Conservation (phyloP, 805 yeast genomes). For the Priceomyces castillae region DNA sequence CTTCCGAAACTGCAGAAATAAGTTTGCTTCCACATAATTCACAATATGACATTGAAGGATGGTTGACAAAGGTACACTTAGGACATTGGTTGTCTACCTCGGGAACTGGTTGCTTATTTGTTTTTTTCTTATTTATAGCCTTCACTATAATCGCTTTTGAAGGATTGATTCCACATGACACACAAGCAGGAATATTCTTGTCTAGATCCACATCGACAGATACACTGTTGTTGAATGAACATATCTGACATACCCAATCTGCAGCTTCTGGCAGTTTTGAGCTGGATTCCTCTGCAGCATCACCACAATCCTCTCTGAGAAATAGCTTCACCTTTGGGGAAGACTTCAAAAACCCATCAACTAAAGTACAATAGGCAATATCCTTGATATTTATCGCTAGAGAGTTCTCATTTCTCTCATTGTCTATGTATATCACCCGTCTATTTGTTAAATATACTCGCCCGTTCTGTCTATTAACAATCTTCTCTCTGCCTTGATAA, state of each 20-base stretch:
- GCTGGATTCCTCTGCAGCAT: not conserved
- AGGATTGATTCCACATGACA: slow-evolving; percentile 38
- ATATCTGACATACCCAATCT: slow-evolving; percentile 87
- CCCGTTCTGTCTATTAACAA: slow-evolving; percentile 66
- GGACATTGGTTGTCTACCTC: slow-evolving; percentile 40
- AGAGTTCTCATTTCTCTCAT: slow-evolving; percentile 36
- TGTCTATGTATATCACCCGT: slow-evolving; percentile 72
- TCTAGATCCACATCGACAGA: slow-evolving; percentile 15
- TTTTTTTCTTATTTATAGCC: slow-evolving; percentile 7
- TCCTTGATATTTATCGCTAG: slow-evolving; percentile 46
- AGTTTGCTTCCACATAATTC: slow-evolving; percentile 78
- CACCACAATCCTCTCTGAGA: slow-evolving; percentile 10
- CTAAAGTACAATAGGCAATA: slow-evolving; percentile 36
- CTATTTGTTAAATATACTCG: slow-evolving; percentile 72
- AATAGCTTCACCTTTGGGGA: slow-evolving; percentile 68
- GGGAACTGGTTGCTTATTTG: not conserved
- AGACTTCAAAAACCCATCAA: slow-evolving; percentile 64
- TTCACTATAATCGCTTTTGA: slow-evolving; percentile 6
- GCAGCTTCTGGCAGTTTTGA: slow-evolving; percentile 6
- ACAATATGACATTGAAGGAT: slow-evolving; percentile 71
- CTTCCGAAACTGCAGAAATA: slow-evolving; percentile 10
- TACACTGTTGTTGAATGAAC: slow-evolving; percentile 61
- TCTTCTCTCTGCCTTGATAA: slow-evolving; percentile 72
- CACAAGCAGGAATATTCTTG: slow-evolving; percentile 30
- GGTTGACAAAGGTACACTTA: slow-evolving; percentile 78